Evolutionary conservation across 2,329 filamentous ascomycete species (phyloP).

Genomic region (Penicillium polonicum): DNA sequence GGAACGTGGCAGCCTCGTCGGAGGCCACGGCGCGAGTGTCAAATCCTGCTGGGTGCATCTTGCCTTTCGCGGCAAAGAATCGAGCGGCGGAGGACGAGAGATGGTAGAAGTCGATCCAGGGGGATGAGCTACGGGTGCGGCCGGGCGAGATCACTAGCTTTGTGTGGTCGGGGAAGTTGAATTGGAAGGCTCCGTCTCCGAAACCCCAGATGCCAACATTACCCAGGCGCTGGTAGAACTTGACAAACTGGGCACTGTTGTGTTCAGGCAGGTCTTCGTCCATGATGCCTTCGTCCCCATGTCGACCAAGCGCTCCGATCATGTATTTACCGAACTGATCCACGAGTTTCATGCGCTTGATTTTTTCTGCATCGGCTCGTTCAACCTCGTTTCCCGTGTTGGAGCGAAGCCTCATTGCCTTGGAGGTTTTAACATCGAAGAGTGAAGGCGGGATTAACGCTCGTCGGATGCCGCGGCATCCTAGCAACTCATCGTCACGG

Average conservation of each 20-base stretch:
- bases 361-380: slow-evolving; percentile 47
- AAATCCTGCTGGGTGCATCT: slow-evolving; percentile 45
- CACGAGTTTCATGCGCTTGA: slow-evolving; percentile 49
- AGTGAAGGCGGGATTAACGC: slow-evolving; percentile 41
- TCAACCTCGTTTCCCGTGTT: slow-evolving; percentile 34
- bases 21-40: slow-evolving; percentile 44
- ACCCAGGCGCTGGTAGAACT: slow-evolving; percentile 52
- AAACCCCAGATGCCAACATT: slow-evolving; percentile 56
- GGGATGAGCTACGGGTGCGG: slow-evolving; percentile 39
- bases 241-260: slow-evolving; percentile 44
- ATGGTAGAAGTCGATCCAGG: slow-evolving; percentile 51
- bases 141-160: slow-evolving; percentile 49
- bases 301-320: slow-evolving; percentile 48
- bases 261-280: slow-evolving; percentile 29
- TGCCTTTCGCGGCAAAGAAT: slow-evolving; percentile 43
- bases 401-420: slow-evolving; percentile 36
- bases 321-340: slow-evolving; percentile 55
- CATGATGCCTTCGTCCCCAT: slow-evolving; percentile 36
- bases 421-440: slow-evolving; percentile 40
- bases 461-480: slow-evolving; percentile 41
- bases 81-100: slow-evolving; percentile 48
- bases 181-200: slow-evolving; percentile 51
- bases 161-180: slow-evolving; percentile 55
- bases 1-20: slow-evolving; percentile 42
- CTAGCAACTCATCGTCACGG: slow-evolving; percentile 32